These are phyloP conservation scores for Pythium pyrilobum DNA, from an alignment of 352 stramenopile species.

Conservation along the genomic window DNA sequence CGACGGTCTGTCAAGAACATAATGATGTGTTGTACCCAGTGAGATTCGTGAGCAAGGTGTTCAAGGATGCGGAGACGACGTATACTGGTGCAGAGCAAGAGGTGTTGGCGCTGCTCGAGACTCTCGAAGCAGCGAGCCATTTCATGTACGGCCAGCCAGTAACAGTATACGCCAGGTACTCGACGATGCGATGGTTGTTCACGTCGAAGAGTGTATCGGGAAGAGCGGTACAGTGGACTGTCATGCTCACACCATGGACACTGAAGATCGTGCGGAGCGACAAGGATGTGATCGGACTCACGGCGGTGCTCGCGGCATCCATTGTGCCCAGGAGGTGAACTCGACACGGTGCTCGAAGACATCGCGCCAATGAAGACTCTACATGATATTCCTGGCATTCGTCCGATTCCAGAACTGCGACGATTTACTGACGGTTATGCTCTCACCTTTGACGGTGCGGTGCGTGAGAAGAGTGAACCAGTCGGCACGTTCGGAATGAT, in stretches of 20 bases:
- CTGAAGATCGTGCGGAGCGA: conserved; percentile 13
- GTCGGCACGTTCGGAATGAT: not conserved
- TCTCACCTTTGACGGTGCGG: conserved; percentile 8
- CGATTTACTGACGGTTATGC: not conserved
- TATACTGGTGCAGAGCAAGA: conserved; percentile 10
- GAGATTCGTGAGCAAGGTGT: conserved; percentile 13
- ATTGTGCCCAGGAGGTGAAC: not conserved
- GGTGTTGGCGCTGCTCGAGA: conserved; percentile 13
- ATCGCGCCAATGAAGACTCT: conserved; percentile 8
- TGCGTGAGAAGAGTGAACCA: not conserved
- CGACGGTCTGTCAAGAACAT: conserved; percentile 9
- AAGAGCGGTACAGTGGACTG: conserved; percentile 7
- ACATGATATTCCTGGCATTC: not conserved
- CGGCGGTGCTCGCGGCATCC: conserved; percentile 5
- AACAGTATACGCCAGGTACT: conserved; percentile 8
- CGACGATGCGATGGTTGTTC: conserved; percentile 19
- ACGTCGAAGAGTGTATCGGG: conserved; percentile 10
- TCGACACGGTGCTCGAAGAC: conserved; percentile 3
- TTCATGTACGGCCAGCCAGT: conserved; percentile 6
- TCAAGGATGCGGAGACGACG: conserved; percentile 9
- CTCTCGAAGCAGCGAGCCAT: not conserved
- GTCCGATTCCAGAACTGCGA: conserved; percentile 4
- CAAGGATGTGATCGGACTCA: not conserved
- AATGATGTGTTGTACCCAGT: conserved; percentile 9
- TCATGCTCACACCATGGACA: conserved; percentile 9